Evolutionary conservation across 2,329 filamentous ascomycete genomes (phyloP), one percentile per base, ranked within the genome.

Genomic region (Microdochium bolleyi): DNA sequence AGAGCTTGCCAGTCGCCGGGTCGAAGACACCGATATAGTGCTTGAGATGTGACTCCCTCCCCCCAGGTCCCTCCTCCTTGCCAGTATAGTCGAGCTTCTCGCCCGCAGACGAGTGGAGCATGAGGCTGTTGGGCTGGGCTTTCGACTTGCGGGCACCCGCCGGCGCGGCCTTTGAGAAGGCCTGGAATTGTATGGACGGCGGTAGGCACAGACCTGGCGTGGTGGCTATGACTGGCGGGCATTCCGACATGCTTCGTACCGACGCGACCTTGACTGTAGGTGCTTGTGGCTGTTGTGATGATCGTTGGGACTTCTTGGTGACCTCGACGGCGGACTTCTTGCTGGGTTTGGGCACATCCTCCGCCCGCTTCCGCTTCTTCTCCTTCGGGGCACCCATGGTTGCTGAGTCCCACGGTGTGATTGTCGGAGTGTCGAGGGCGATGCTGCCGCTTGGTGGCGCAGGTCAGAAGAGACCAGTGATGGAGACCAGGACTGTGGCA

Each of bases 11-110:
- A 0, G 79, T 83, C 32, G 73, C 68, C 0, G 82, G 79, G 58
- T 88, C 83, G 56, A 80, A 85, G 4, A 87, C 70, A 16, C 82
- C 84, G 25, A 88, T 67, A 62, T 83, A 88, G 65, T 87, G 82
- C 52, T 82, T 84, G 48, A 84, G 57, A 3, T 78, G 63, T 4
- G 71, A 63, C 53, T 76, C 70, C 13, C 64, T 60, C 11, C 68
- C 70, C 24, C 67, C 66, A 1, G 62, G 61, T 13, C 70, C 69
- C 50, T 80, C 76, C 62, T 84, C 80, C 53, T 76, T 75, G 25
- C 73, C 82, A 5, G 75, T 83, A 59, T 84, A 85, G 61, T 85
- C 78, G 38, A 87, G 64, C 41, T 73, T 80, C 27, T 68, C 73
- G 64, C 86, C 80, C 48, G 70, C 71, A 3, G 73, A 73, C 9